Base-by-base conservation (phyloP, 2,329 filamentous ascomycete species). In the Penicillium rolfsii region DNA sequence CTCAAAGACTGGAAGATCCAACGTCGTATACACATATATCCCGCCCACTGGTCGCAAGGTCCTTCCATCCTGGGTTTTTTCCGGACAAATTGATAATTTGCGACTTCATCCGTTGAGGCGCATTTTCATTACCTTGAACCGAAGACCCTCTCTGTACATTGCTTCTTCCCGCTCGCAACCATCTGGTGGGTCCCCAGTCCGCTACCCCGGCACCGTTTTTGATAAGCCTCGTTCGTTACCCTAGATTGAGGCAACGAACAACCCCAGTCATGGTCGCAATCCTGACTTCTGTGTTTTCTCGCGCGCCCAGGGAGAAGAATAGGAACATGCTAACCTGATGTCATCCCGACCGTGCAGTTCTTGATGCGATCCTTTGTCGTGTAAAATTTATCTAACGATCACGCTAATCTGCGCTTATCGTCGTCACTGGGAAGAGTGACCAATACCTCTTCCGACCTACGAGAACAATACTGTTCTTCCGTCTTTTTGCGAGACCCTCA, bases 261-360 rank as follows among this genome's bases (percentile, higher is more conserved):
- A 55, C 40, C 28, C 53, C 36, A 28, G 26, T 45, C 49, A 9
- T 24, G 28, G 24, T n/a, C 26, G 50, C 56, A 59, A 53, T 33
- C 48, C 55, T 49, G 64, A 36, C 36, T 61, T 58, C 60, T 64
- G 58, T 65, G 59, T 61, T 38, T 22, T 19, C 11, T 54, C 36
- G 52, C 52, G 43, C 11, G 46, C 16, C 8, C 19, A 19, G 14
- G 35, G 19, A 12, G 30, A 30, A 49, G 33, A 58, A 36, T 58
- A 64, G 41, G 60, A 58, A 61, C 38, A 64, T 68, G 66, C 69
- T 71, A 60, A 71, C 66, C 56, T 69, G 60, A 68, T 70, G 65
- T 70, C 68, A 67, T 70, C 54, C 46, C 55, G 38, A 55, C 49
- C 49, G 50, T 50, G 52, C 55, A 68, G 65, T 67, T 49, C 50